These are phyloP conservation scores for Leishmania tropica DNA, from an alignment of 208 protist genomes.

Conservation along the genomic window DNA sequence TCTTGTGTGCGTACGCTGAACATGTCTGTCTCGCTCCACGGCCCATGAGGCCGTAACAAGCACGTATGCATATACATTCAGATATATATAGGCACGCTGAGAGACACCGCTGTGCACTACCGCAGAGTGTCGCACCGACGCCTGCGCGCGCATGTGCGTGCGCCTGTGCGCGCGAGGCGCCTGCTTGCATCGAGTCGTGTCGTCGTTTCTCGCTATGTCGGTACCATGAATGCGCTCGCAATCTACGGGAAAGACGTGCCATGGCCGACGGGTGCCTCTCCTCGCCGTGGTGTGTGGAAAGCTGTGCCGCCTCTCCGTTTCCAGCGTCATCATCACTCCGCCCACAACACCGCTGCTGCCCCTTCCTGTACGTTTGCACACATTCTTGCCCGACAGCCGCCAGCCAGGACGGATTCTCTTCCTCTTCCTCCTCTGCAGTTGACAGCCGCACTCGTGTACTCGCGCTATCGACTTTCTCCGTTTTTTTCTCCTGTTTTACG, in stretches of 20 bases:
- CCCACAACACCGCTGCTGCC: background rate
- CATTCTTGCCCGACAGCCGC: background rate
- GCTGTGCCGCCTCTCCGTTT: background rate
- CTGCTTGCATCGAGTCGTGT: background rate
- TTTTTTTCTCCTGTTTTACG: background rate
- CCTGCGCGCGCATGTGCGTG: background rate
- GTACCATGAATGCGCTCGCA: background rate
- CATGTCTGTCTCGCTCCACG: background rate
- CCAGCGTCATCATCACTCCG: background rate
- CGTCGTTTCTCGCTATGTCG: background rate
- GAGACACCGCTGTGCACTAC: background rate
- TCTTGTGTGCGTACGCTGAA: background rate
- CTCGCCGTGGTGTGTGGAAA: background rate
- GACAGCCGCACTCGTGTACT: background rate
- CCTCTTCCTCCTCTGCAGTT: background rate
- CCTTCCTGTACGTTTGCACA: background rate
- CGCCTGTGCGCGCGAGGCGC: background rate
- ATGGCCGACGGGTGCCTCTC: background rate
- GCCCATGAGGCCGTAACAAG: background rate
- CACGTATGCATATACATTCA: background rate
- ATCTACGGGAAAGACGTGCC: background rate
- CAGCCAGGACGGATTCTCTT: background rate
- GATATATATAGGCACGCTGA: background rate
- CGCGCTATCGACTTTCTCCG: background rate
- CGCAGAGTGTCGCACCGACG: background rate